phyloP scores from a whole-genome alignment of 371 early-diverging fungal genomes.

The Coelomomyces lativittatus region DNA sequence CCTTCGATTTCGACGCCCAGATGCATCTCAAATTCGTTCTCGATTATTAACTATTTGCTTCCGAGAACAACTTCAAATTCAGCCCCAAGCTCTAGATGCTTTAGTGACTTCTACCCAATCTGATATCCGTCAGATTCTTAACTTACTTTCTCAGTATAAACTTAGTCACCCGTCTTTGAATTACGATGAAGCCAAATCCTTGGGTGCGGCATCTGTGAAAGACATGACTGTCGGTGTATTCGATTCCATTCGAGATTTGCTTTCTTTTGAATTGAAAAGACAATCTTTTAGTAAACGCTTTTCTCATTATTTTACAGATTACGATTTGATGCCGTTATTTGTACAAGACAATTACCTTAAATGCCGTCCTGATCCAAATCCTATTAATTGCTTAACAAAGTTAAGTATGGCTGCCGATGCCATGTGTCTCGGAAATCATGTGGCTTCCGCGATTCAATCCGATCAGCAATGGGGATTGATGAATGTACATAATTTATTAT shows the following conservation, averaged over 20 bases:
- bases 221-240: slow-evolving; percentile 59
- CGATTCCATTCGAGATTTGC: slow-evolving; percentile 56
- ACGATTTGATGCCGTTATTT: slow-evolving; percentile 73
- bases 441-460: slow-evolving; percentile 53
- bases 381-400: slow-evolving; percentile 18
- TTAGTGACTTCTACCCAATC: slow-evolving; percentile 65
- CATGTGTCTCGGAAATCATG: slow-evolving; percentile 68
- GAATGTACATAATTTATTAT: slow-evolving; percentile 75
- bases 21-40: slow-evolving; percentile 47
- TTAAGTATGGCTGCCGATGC: slow-evolving; percentile 74
- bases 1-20: slow-evolving; percentile 61
- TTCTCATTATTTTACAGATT: slow-evolving; percentile 89
- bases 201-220: slow-evolving; percentile 53
- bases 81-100: slow-evolving; percentile 67
- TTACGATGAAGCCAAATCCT: slow-evolving; percentile 59
- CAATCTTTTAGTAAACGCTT: slow-evolving; percentile 53
- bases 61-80: slow-evolving; percentile 58
- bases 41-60: slow-evolving; percentile 61
- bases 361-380: neutral
- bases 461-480: slow-evolving; percentile 78
- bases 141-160: slow-evolving; percentile 75
- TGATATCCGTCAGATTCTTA: slow-evolving; percentile 97
- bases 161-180: slow-evolving; percentile 44
- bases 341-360: slow-evolving; percentile 49
- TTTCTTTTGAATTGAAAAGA: slow-evolving; percentile 35